Conservation (phyloP, 352 stramenopile genomes). For the Globisporangium solare region DNA sequence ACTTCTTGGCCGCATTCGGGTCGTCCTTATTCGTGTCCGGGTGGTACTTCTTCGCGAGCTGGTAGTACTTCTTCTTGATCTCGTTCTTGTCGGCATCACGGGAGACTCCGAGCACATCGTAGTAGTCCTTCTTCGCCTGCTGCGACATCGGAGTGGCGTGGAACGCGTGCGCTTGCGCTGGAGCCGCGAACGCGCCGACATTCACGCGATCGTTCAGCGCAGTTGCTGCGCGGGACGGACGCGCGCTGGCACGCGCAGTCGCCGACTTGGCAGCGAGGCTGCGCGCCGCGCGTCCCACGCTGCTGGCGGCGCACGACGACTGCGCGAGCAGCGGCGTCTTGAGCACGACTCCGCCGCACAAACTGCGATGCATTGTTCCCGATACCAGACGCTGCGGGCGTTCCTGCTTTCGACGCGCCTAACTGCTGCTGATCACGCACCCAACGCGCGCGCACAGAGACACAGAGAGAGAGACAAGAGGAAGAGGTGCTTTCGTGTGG, state of each 20-base stretch:
- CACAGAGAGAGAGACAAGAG: no score
- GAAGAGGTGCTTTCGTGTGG: not conserved
- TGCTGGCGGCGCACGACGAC: conserved; percentile 9
- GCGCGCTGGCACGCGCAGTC: not conserved
- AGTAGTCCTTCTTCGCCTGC: conserved; percentile 93
- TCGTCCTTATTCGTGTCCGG: conserved; percentile 97
- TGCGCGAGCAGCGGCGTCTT: conserved; percentile 14
- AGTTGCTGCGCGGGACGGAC: not conserved
- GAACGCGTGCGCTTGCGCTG: conserved; percentile 25
- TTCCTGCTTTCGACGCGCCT: no score
- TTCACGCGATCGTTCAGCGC: not conserved
- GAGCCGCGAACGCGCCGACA: conserved; percentile 5
- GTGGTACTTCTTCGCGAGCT: conserved; percentile 97
- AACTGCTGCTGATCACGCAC: not conserved
- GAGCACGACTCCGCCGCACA: conserved; percentile 8
- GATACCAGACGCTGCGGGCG: not conserved
- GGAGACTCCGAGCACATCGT: conserved; percentile 92
- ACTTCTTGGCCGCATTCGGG: conserved; percentile 88
- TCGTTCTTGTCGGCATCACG: conserved; percentile 89
- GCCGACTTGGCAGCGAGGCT: conserved; percentile 11
- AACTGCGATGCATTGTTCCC: conserved; percentile 13
- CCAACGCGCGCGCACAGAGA: not conserved
- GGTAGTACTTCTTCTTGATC: conserved; percentile 98
- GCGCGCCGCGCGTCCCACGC: conserved; percentile 6
- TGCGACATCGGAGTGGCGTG: conserved; percentile 57